A percentile compares a stretch with the other conserved stretches of the same genome.
These are phyloP conservation scores for Chimonanthus salicifolius DNA, from an alignment of 164 flowering plant genomes.

Conservation along the genomic window DNA sequence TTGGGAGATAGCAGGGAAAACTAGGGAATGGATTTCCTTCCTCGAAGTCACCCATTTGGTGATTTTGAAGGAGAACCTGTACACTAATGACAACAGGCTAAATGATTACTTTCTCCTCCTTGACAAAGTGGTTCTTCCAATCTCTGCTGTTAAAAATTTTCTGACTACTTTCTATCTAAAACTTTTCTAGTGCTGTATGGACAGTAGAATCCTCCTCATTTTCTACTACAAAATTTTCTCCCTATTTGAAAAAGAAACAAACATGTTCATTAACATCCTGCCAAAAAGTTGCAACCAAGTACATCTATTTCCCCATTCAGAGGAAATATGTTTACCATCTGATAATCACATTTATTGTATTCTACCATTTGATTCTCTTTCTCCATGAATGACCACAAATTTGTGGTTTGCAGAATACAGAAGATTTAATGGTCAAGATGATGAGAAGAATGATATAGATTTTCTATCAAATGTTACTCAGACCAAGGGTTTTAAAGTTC, in stretches of 20 bases:
- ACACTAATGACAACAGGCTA: background rate
- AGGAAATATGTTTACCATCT: background rate
- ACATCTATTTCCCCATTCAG: background rate
- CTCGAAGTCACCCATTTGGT: too few relatives aligned
- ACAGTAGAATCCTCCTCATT: too few relatives aligned
- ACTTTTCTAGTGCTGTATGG: too few relatives aligned
- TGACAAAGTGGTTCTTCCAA: too few relatives aligned
- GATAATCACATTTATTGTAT: background rate
- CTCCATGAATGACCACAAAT: conserved; percentile 4
- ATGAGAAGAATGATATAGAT: conserved; percentile 39
- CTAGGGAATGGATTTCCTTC: too few relatives aligned
- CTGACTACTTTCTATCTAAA: too few relatives aligned
- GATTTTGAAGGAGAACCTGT: background rate
- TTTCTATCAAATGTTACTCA: conserved; percentile 69
- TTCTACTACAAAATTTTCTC: too few relatives aligned
- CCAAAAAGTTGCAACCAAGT: background rate
- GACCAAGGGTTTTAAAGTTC: conserved; percentile 35
- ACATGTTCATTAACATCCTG: background rate
- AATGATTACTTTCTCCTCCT: too few relatives aligned
- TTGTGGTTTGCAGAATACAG: conserved; percentile 40
- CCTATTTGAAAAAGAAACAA: too few relatives aligned
- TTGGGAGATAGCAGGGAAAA: too few relatives aligned
- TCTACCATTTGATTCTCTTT: background rate
- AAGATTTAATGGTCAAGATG: conserved; percentile 33
- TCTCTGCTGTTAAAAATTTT: too few relatives aligned